Conservation (phyloP, 108 stramenopile genomes). For the Mayamaea pseudoterrestris region DNA sequence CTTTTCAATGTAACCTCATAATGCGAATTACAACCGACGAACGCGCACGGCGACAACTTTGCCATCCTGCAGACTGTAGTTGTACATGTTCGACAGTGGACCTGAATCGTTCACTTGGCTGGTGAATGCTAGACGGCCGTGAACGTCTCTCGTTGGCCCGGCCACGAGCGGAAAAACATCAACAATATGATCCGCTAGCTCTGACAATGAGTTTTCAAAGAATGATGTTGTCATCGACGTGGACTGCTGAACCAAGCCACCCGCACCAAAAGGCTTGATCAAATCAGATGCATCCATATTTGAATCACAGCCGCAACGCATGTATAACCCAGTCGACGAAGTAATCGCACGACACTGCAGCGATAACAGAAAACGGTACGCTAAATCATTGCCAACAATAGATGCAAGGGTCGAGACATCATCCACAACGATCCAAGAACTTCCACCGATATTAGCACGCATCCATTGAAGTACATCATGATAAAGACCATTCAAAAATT, state of each 20-base stretch:
- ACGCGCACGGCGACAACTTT: constrained; percentile 27
- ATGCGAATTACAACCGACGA: no score
- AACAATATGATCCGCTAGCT: constrained; percentile 59
- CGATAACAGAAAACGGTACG: constrained; percentile 35
- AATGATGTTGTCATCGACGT: no score
- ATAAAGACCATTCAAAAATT: no score
- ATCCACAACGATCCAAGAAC: constrained; percentile 50
- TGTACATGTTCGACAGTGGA: constrained; percentile 18
- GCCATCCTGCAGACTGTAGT: constrained; percentile 26
- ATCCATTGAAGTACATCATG: no score
- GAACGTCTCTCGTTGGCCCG: constrained; percentile 63
- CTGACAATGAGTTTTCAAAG: constrained; percentile 47
- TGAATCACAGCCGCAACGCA: background rate
- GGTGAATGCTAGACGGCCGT: constrained; percentile 54
- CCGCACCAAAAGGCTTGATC: constrained; percentile 18
- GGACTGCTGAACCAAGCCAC: constrained; percentile 33
- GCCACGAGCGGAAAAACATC: constrained; percentile 65
- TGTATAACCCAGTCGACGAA: background rate
- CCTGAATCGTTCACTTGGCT: background rate
- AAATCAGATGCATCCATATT: no score
- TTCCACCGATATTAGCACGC: no score
- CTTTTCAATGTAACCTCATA: no score
- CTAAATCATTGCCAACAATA: constrained; percentile 29
- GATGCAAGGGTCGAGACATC: constrained; percentile 39
- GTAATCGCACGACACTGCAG: no score